Conservation (phyloP, 495 filamentous ascomycete species). For the Sporormia fimetaria region DNA sequence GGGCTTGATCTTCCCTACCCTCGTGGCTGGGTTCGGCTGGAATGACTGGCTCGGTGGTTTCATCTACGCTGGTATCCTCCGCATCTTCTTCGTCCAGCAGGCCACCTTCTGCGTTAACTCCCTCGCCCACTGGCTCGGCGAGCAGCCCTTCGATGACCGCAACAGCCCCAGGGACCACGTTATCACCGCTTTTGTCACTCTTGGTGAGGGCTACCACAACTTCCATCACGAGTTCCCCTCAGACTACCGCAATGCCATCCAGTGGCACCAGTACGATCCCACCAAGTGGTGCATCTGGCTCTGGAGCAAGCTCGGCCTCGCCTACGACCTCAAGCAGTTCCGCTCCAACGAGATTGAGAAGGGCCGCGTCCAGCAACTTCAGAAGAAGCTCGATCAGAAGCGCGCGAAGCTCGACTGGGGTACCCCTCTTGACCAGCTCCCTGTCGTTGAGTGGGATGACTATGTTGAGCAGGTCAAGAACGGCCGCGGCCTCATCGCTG, state of each 20-base stretch:
- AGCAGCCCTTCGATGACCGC: constrained; percentile 98
- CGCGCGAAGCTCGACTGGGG: constrained; percentile 90
- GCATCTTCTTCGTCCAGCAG: constrained; percentile 98
- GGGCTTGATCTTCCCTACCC: constrained; percentile 72
- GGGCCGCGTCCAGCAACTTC: constrained; percentile 88
- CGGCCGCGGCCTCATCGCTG: constrained; percentile 73
- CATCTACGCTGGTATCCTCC: constrained; percentile 88
- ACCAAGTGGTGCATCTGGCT: constrained; percentile 96
- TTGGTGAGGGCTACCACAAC: constrained; percentile 98
- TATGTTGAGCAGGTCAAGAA: constrained; percentile 80
- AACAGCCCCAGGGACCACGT: constrained; percentile 96
- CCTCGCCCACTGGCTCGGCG: constrained; percentile 95
- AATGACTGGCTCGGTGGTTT: constrained; percentile 84
- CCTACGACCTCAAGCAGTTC: constrained; percentile 95
- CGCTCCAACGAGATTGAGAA: constrained; percentile 97
- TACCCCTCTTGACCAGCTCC: constrained; percentile 82
- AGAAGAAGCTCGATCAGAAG: constrained; percentile 99
- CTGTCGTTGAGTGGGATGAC: constrained; percentile 94
- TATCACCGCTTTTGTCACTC: constrained; percentile 87
- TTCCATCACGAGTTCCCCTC: constrained; percentile 99
- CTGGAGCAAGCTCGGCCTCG: constrained; percentile 88
- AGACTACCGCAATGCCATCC: constrained; percentile 96
- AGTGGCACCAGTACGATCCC: constrained; percentile 98
- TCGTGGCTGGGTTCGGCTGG: constrained; percentile 81
- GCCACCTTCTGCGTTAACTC: constrained; percentile 99